phyloP scores from a whole-genome alignment of 202 grass and related monocot genomes.

The Schoenoplectus triqueter region DNA sequence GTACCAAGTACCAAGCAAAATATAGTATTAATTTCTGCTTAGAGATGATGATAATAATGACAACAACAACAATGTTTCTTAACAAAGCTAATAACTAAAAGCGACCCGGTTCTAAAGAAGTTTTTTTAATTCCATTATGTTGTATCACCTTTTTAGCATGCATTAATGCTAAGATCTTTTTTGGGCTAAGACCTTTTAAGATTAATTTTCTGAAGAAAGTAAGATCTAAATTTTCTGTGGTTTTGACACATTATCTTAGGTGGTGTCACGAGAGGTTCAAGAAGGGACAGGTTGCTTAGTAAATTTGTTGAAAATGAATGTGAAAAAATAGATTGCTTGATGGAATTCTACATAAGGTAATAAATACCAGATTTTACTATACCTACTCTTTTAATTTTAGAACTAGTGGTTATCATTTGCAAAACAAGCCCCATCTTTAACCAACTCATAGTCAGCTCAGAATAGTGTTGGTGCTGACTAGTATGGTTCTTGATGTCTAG shows the following conservation, averaged over 20 bases:
- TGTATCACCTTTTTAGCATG: background rate
- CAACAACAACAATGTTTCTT: background rate
- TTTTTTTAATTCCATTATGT: background rate
- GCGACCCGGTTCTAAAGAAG: background rate
- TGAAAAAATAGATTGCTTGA: conserved; percentile 91
- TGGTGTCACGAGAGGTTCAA: conserved; percentile 89
- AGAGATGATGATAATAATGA: background rate
- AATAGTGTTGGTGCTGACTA: background rate
- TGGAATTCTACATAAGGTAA: conserved; percentile 91
- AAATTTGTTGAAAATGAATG: conserved; percentile 99
- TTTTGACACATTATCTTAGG: conserved; percentile 48
- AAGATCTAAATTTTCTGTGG: conserved; percentile 32
- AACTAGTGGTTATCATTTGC: background rate
- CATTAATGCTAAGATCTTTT: background rate
- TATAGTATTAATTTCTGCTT: background rate
- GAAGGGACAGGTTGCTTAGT: conserved; percentile 80
- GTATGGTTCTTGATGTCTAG: background rate
- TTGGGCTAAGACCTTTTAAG: background rate
- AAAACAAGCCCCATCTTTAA: conserved; percentile 9
- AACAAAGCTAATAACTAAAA: background rate
- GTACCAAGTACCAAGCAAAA: background rate
- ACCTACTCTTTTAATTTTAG: background rate
- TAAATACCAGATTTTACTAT: background rate
- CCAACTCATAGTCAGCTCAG: background rate
- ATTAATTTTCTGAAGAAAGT: conserved; percentile 15